Evolutionary conservation across 352 stramenopile genomes (phyloP), one percentile per base, ranked within the genome.

Genomic region (Pythium brachiatum): DNA sequence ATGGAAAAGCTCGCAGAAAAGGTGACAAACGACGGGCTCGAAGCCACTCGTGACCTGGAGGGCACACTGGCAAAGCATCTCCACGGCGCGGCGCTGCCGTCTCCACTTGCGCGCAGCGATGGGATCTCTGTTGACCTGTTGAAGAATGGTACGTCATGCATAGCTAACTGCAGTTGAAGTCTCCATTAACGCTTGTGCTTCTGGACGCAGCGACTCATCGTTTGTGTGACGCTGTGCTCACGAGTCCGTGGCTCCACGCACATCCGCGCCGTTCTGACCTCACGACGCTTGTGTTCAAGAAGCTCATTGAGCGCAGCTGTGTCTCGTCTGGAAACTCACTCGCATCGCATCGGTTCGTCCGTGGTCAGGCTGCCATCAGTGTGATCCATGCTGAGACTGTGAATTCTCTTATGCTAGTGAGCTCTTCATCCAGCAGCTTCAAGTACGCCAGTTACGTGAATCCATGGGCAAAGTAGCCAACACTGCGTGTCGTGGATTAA

Each of bases 1-100:
- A 60, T 73, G 62, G 62, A 73, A 58, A 54, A 34, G 16, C 43
- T 66, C 27, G 46, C 21, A 13, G 43, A 47, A 8, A 65, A 57
- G 36, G 34, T 53, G 8, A 13, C 7, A 18, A 50, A 41, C 3
- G 53, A 71, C 9, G 58, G 44, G 13, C 32, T 34, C 2, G 34
- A 52, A 1, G 57, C 56, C 6, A 34, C 23, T 18, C n/a, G 9
- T 1, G 47, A 46, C 4, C 20, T 71, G 4, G 56, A 66, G 12
- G 32, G 3, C 1, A 36, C 56, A 11, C 16, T 70, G 9, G 41
- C 34, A 8, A 36, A 36, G n/a, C 50, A 54, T 26, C 36, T 70
- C 4, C 48, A 39, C 4, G 18, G 31, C 36, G 57, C 63, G 3
- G 41, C 48, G 18, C 34, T 64, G 39, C 57, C 63, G 9, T 53